These are phyloP conservation scores for Hyaloperonospora arabidopsidis DNA, from an alignment of 352 stramenopile species.

Conservation along the genomic window DNA sequence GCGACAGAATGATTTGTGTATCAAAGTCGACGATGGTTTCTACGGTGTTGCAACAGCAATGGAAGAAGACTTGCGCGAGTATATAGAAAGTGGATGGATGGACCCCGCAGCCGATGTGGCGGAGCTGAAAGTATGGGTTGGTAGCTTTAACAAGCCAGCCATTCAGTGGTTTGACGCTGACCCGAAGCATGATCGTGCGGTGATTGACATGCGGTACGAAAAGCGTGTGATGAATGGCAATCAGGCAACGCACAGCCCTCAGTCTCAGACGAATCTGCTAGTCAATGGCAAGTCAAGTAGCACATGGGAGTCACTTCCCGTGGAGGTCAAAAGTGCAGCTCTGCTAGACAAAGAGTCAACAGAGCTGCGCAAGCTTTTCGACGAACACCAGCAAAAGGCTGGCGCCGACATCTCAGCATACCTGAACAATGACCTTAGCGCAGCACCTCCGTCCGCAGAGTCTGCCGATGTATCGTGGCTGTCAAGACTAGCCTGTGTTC, in stretches of 20 bases:
- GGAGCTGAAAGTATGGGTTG: constrained; percentile 57
- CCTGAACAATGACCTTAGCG: constrained; percentile 35
- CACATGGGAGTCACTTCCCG: constrained; percentile 22
- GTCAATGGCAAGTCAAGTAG: background rate
- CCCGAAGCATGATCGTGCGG: constrained; percentile 8
- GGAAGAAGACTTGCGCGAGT: constrained; percentile 36
- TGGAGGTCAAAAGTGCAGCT: constrained; percentile 29
- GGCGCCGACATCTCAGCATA: constrained; percentile 26
- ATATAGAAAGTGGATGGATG: constrained; percentile 60
- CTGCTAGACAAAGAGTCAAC: constrained; percentile 46
- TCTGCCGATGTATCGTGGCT: constrained; percentile 12
- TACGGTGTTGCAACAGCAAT: constrained; percentile 39
- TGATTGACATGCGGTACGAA: constrained; percentile 28
- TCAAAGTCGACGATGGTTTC: constrained; percentile 44
- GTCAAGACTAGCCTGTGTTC: constrained; percentile 18
- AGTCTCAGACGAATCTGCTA: constrained; percentile 4
- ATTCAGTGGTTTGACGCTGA: constrained; percentile 40
- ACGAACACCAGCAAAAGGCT: constrained; percentile 18
- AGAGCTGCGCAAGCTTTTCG: constrained; percentile 31
- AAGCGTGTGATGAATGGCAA: constrained; percentile 10
- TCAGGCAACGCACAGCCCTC: constrained; percentile 1
- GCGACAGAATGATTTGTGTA: background rate
- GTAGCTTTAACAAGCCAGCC: constrained; percentile 52
- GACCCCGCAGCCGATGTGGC: constrained; percentile 26
- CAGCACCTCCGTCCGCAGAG: background rate